Evolutionary conservation across 2,329 filamentous ascomycete genomes (phyloP).

Genomic region (Trichoderma sp.): DNA sequence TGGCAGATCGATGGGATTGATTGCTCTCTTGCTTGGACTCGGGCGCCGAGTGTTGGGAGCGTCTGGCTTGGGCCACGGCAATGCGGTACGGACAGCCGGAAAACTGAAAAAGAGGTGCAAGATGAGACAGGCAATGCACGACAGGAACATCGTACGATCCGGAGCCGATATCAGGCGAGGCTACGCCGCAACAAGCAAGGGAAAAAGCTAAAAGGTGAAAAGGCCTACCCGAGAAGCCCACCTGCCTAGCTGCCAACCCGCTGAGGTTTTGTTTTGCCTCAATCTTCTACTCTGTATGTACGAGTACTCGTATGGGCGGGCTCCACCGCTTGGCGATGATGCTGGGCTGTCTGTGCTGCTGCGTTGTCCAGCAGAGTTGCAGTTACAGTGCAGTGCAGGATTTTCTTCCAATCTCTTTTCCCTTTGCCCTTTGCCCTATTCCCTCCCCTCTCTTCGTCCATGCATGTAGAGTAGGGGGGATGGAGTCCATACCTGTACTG

Average conservation of each 20-base stretch:
- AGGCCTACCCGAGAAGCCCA: slow-evolving; percentile 1
- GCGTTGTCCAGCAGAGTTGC: neutral
- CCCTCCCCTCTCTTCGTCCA: neutral
- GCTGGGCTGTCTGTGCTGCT: neutral
- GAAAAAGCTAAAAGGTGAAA: slow-evolving; percentile 14
- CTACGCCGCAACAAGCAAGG: slow-evolving; percentile 29
- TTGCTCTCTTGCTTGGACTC: neutral
- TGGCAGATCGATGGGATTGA: neutral
- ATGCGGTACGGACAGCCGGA: slow-evolving; percentile 17
- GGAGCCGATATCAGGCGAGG: slow-evolving; percentile 34
- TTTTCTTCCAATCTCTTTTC: neutral
- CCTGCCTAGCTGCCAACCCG: neutral
- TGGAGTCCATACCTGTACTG: neutral
- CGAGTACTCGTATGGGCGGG: neutral
- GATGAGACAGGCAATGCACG: slow-evolving; percentile 19
- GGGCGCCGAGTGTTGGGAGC: neutral
- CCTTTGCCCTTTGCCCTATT: neutral
- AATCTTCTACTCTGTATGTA: neutral
- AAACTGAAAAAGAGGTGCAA: neutral
- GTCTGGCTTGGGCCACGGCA: neutral
- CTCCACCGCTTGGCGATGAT: neutral
- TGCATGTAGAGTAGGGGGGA: neutral
- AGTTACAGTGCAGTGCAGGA: neutral
- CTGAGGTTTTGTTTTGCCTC: neutral
- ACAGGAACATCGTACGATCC: slow-evolving; percentile 37